Conservation (phyloP, 352 stramenopile genomes). For the Halophytophthora polymorphica region DNA sequence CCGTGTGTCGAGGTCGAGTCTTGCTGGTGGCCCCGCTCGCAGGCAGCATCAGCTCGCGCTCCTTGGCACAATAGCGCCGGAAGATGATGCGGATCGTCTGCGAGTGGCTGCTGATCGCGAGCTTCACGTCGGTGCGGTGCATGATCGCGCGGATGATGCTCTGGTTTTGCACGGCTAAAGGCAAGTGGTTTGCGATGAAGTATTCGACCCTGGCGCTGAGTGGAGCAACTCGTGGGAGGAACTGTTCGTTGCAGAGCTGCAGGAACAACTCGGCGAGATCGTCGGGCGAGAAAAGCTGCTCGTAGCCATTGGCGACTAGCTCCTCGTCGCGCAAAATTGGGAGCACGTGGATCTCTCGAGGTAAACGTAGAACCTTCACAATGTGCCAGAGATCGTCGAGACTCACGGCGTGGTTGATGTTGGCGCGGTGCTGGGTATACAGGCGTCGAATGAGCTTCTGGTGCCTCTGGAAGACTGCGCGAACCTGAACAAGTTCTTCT, state of each 20-base stretch:
- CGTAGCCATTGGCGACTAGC: conserved; percentile 30
- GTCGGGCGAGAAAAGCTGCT: conserved; percentile 59
- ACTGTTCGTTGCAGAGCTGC: conserved; percentile 79
- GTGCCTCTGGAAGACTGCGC: conserved; percentile 45
- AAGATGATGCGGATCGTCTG: conserved; percentile 68
- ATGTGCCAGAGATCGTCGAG: conserved; percentile 72
- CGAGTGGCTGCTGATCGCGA: conserved; percentile 46
- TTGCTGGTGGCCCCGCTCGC: conserved; percentile 14
- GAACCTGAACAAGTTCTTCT: conserved; percentile 43
- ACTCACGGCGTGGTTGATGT: conserved; percentile 43
- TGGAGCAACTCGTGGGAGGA: conserved; percentile 43
- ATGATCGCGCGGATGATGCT: conserved; percentile 56
- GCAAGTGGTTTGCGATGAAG: conserved; percentile 50
- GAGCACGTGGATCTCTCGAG: conserved; percentile 56
- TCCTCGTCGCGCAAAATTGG: conserved; percentile 57
- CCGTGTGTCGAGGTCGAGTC: conserved; percentile 13
- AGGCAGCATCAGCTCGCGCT: conserved; percentile 35
- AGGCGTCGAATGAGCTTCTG: conserved; percentile 51
- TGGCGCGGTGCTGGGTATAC: conserved; percentile 43
- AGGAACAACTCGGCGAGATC: conserved; percentile 64
- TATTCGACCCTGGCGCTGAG: conserved; percentile 64
- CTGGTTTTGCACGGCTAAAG: conserved; percentile 44
- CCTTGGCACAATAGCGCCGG: conserved; percentile 68
- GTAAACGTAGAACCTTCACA: conserved; percentile 57
- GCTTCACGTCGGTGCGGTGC: conserved; percentile 52